A percentile compares a stretch with the other conserved stretches of the same genome.
phyloP scores from a whole-genome alignment of 495 filamentous ascomycete species.

The Lindgomyces ingoldianus region DNA sequence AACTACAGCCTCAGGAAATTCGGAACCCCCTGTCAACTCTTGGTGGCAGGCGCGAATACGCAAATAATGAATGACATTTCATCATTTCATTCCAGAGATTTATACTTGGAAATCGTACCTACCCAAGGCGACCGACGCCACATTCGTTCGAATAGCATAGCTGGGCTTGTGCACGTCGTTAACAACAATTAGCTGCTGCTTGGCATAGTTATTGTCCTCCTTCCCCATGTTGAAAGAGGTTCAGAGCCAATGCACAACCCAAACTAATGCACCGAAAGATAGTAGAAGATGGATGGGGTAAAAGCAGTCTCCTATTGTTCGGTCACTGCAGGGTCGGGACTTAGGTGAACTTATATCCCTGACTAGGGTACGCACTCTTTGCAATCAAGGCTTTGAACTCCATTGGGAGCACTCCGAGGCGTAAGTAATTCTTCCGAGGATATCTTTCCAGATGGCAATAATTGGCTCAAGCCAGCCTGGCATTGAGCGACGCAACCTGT shows the following conservation, averaged over 20 bases:
- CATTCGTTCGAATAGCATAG: conserved; percentile 16
- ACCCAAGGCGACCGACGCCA: conserved; percentile 43
- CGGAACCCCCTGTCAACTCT: too few relatives aligned
- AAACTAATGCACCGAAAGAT: neutral
- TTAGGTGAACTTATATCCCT: neutral
- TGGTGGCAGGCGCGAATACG: too few relatives aligned
- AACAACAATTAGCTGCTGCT: conserved; percentile 2
- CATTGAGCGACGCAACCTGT: too few relatives aligned
- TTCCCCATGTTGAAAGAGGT: neutral
- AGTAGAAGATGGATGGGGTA: too few relatives aligned
- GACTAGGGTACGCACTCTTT: neutral
- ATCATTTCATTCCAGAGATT: neutral
- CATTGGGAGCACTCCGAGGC: neutral
- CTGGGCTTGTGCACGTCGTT: conserved; percentile 15
- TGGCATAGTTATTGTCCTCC: conserved; percentile 2
- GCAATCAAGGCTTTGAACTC: neutral
- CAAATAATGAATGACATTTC: too few relatives aligned
- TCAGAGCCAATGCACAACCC: neutral
- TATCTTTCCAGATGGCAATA: neutral
- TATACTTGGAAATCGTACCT: neutral
- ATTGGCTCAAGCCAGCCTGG: neutral
- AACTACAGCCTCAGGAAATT: too few relatives aligned
- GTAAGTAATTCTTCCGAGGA: too few relatives aligned
- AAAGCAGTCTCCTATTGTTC: too few relatives aligned
- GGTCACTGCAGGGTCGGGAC: neutral